Evolutionary conservation across 2,329 filamentous ascomycete species (phyloP), one percentile per base, ranked within the genome.

Genomic region (Gremmenia infestans): DNA sequence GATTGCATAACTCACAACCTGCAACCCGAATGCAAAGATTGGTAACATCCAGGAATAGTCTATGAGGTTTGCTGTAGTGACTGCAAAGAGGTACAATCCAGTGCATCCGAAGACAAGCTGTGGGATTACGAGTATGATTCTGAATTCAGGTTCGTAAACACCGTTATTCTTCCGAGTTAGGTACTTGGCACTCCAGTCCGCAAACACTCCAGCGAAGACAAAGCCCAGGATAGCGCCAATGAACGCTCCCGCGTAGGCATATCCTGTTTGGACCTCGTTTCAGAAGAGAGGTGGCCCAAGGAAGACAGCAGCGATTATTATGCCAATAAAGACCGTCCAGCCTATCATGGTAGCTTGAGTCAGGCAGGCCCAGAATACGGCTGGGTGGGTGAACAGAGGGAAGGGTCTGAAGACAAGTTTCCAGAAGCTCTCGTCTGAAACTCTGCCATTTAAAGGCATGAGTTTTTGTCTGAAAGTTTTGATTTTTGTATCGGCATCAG

Each of bases 311-410:
- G 86, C 88, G 47, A 95, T 75, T 62, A 94, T 84, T 58, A 94
- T 87, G 55, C 89, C 88, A 62, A 96, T 93, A 68, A 97, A 90
- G 15, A 97, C 89, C 1, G 92, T 96, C 92, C 93, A 97, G 61
- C 92, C 93, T 67, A 97, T 96, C 68, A 96, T 83, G 4, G 89
- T 83, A 15, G 92, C 92, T 77, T 96, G 92, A 50, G 92, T 89
- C 3, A 97, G 77, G 65, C 78, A 79, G 23, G 77, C 79, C 89
- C 91, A 96, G 42, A 95, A 72, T 63, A 97, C 90, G 7, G 89
- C 89, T 0, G 91, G 92, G 69, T 97, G 92, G 6, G 88, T 71
- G 64, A 96, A 87, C 1, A 97, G 80, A 0, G 89, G 89, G 52
- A 97, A 86, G 0, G 92, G 93, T 2, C 92, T 82, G n/a, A 85